Base-by-base conservation (phyloP, 106 monocot species). In the Dendrobium chrysotoxum region DNA sequence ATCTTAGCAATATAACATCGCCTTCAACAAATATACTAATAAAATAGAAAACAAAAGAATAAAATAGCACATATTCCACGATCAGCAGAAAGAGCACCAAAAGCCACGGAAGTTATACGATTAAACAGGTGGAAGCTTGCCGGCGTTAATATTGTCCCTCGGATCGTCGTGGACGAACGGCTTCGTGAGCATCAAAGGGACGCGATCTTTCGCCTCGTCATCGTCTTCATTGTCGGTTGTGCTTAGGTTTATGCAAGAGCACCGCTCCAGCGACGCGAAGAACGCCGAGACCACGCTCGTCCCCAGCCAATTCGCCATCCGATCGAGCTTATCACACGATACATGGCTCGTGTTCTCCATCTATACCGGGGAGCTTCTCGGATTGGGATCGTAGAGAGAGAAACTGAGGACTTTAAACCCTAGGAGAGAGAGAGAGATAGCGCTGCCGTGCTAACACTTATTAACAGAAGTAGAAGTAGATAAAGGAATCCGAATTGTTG, bases 201-300 rank as follows among this genome's bases (percentile, higher is more conserved):
- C 80, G n/a, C 81, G 78, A 41, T 85, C 80, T 15, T 80, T 79
- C 64, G 80, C 83, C 61, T 81, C 86, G 10, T 82, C 88, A 6
- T 77, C 77, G 42, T 85, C 85, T 5, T 85, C 85, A 61, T 57
- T 42, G 80, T 88, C 88, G 45, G 82, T 80, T 21, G 88, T 85
- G 88, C 85, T 88, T 16, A 87, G 74, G 64, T 84, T 84, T 78
- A 87, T 87, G 81, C 87, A 83, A 5, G 78, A 67, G 73, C 83
- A 83, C 16, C 83, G 79, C 79, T 79, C 83, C 5, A 83, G 79
- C n/a, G 87, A 84, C 30, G 84, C 79, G 84, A 87, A 87, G 87
- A 87, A 87, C 39, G 81, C 87, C 28, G 87, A 81, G 5, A 81
- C 87, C 40, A 87, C 81, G 76, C 87, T 82, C 38, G 87, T 53